A percentile compares a stretch with the other conserved stretches of the same genome.
These are phyloP conservation scores for Miscanthus lutarioriparius DNA, from an alignment of 176 grass and related monocot species.

Conservation along the genomic window DNA sequence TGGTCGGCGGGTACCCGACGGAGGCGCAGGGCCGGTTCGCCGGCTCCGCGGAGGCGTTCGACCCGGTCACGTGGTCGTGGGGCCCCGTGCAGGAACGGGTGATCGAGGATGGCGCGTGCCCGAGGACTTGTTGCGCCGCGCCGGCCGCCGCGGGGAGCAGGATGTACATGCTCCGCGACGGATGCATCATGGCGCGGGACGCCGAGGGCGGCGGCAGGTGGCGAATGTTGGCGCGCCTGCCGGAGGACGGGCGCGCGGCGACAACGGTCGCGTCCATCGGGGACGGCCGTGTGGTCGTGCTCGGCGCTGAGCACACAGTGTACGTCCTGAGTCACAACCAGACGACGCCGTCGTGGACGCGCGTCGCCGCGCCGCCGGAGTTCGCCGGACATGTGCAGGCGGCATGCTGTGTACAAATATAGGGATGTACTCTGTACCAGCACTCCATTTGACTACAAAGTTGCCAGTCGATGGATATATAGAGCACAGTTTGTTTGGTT, in stretches of 20 bases:
- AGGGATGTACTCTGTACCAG: neutral
- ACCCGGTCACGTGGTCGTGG: conserved; percentile 48
- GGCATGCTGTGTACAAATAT: conserved; percentile 48
- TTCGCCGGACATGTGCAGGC: conserved; percentile 68
- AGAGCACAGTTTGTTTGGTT: no score
- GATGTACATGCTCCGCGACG: conserved; percentile 54
- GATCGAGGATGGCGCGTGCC: conserved; percentile 53
- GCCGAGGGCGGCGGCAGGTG: conserved; percentile 1
- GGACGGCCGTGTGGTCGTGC: neutral
- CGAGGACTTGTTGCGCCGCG: conserved; percentile 48
- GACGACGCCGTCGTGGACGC: conserved; percentile 39
- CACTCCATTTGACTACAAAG: neutral
- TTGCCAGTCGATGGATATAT: neutral
- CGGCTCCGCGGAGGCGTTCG: conserved; percentile 53
- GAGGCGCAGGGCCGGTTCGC: conserved; percentile 68
- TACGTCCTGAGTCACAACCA: conserved; percentile 37
- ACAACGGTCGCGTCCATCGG: conserved; percentile 35
- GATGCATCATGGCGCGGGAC: conserved; percentile 35
- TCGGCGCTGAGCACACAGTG: conserved; percentile 27
- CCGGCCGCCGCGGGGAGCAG: neutral
- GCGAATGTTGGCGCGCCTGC: conserved; percentile 46
- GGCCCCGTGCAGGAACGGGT: conserved; percentile 33
- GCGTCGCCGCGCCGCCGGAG: conserved; percentile 26
- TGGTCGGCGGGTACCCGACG: conserved; percentile 65
- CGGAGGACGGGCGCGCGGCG: conserved; percentile 33